Conservation (phyloP, 148 eudicot genomes). For the Amaranthus cruentus region DNA sequence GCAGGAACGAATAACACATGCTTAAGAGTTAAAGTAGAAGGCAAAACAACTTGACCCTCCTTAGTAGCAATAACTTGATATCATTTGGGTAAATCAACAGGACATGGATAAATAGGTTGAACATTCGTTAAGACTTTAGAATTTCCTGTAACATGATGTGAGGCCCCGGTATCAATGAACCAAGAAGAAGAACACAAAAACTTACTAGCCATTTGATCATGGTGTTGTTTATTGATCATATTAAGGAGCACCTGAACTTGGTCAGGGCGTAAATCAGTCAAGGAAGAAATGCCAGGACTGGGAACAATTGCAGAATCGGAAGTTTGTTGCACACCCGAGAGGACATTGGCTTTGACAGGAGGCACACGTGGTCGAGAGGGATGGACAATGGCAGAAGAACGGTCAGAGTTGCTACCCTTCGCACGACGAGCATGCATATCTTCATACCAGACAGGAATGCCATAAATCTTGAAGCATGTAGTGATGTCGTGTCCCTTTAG, state of each 20-base stretch:
- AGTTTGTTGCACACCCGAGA: neutral
- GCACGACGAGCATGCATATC: neutral
- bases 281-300: neutral
- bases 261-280: neutral
- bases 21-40: neutral
- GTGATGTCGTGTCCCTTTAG: neutral
- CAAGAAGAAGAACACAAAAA: neutral
- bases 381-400: too few species aligned
- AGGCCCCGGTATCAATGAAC: neutral
- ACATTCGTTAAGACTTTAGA: neutral
- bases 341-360: neutral
- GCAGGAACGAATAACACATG: neutral
- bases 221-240: neutral
- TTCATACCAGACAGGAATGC: neutral
- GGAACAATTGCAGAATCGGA: neutral
- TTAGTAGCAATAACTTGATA: neutral
- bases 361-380: neutral
- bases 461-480: neutral
- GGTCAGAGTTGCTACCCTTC: too few species aligned
- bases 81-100: neutral
- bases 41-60: neutral
- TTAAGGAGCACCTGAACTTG: neutral
- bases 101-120: neutral
- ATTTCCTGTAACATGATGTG: neutral
- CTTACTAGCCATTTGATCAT: neutral